Conservation (phyloP, 208 protist genomes). For the Wallacemonas sp. region DNA sequence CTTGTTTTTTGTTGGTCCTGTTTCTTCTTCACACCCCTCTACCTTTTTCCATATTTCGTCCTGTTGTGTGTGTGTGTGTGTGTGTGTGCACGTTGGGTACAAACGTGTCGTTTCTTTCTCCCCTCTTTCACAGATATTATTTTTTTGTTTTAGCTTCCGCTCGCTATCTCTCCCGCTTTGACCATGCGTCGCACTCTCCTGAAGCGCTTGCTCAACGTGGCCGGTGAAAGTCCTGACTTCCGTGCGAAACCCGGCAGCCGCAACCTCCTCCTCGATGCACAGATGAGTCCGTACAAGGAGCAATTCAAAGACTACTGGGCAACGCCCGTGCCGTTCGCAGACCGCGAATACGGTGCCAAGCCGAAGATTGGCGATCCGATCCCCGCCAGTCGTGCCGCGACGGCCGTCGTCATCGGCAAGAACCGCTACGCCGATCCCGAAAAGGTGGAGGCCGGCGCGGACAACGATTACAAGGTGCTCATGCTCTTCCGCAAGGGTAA, state of each 20-base stretch:
- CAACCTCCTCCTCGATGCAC: constrained; percentile 75
- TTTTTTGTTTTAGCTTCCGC: no score
- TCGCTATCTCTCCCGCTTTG: constrained; percentile 8
- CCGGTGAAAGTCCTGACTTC: constrained; percentile 79
- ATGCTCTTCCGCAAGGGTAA: constrained; percentile 85
- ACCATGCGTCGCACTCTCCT: constrained; percentile 44
- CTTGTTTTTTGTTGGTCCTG: neutral
- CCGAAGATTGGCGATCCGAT: constrained; percentile 80
- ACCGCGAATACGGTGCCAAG: constrained; percentile 86
- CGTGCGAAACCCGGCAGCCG: constrained; percentile 75
- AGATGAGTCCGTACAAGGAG: constrained; percentile 89
- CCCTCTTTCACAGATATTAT: no score
- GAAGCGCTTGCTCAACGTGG: constrained; percentile 62
- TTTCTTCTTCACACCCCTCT: no score
- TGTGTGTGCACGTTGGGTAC: neutral
- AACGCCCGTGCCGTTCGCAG: constrained; percentile 79
- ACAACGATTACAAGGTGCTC: constrained; percentile 91
- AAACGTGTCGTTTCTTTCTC: no score
- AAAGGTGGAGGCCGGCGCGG: constrained; percentile 64
- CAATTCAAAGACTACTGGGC: constrained; percentile 91
- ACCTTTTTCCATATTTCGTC: no score
- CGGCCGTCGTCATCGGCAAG: constrained; percentile 63
- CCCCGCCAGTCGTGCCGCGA: constrained; percentile 73
- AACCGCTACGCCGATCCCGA: constrained; percentile 65
- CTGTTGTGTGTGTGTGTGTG: no score